These are phyloP conservation scores for Phalaenopsis aphrodite DNA, from an alignment of 106 monocot genomes.

Conservation along the genomic window DNA sequence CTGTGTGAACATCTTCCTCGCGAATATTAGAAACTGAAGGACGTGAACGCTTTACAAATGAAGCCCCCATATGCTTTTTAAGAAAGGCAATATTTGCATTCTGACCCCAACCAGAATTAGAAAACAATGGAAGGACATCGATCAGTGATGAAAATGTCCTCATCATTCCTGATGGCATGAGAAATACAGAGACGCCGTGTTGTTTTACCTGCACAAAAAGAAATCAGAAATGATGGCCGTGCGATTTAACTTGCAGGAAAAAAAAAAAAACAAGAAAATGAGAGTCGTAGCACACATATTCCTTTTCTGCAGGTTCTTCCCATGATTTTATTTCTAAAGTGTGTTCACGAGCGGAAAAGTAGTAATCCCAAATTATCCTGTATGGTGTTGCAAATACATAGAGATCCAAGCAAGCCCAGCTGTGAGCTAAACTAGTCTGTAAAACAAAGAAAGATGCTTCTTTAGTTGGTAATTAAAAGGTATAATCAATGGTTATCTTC, in stretches of 20 bases:
- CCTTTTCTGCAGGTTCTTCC: conserved; percentile 68
- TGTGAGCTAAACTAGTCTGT: conserved; percentile 52
- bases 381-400: conserved; percentile 83
- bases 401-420: conserved; percentile 79
- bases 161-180: conserved; percentile 98
- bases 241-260: neutral
- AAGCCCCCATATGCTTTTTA: conserved; percentile 84
- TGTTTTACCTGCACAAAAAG: conserved; percentile 60
- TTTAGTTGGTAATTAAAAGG: neutral
- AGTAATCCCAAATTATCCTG: conserved; percentile 74
- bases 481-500: too few relatives aligned
- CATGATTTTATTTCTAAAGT: conserved; percentile 51
- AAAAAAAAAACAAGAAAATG: neutral
- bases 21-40: conserved; percentile 56
- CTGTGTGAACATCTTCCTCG: conserved; percentile 68
- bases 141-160: conserved; percentile 75
- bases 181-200: conserved; percentile 87
- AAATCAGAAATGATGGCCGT: neutral
- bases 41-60: conserved; percentile 61
- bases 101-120: conserved; percentile 87
- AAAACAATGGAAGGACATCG: conserved; percentile 88
- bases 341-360: conserved; percentile 48
- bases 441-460: neutral
- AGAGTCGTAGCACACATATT: conserved; percentile 36
- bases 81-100: conserved; percentile 81